Evolutionary conservation across 768 basidiomycete genomes (phyloP).

Genomic region (Termitomyces sp.): DNA sequence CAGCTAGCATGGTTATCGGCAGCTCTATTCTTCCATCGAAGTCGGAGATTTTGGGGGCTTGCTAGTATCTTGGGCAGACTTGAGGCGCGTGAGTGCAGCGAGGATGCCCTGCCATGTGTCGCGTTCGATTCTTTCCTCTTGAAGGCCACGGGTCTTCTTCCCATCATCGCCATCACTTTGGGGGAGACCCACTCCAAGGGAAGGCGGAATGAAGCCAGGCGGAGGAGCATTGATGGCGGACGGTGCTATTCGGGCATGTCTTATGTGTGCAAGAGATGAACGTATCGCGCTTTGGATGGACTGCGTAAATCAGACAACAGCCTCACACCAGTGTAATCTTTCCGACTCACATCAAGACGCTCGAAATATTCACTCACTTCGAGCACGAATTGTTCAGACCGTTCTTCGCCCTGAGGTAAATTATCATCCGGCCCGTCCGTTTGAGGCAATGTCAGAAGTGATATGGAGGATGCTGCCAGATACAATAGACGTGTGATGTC

Average conservation of each 20-base stretch:
- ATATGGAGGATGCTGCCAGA: constrained; percentile 72
- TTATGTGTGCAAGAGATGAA: constrained; percentile 75
- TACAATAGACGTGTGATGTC: constrained; percentile 74
- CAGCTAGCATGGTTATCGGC: background rate
- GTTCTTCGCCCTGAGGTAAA: constrained; percentile 75
- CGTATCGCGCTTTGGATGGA: constrained; percentile 73
- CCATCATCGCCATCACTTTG: constrained; percentile 26
- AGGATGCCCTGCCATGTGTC: constrained; percentile 78
- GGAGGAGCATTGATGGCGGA: constrained; percentile 84
- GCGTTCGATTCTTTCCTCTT: constrained; percentile 70
- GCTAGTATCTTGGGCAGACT: constrained; percentile 31
- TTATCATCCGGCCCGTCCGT: constrained; percentile 64
- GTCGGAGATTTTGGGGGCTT: constrained; percentile 11
- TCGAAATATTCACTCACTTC: constrained; percentile 86
- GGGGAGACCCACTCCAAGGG: constrained; percentile 73
- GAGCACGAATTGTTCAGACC: constrained; percentile 79
- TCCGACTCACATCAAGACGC: constrained; percentile 59
- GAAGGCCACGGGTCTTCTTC: constrained; percentile 54
- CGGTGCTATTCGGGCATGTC: constrained; percentile 77
- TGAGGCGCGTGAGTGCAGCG: constrained; percentile 59
- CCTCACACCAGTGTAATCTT: background rate
- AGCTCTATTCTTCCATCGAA: constrained; percentile 18
- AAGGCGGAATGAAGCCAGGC: constrained; percentile 67
- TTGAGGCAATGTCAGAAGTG: constrained; percentile 77
- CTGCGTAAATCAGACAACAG: constrained; percentile 26